Conservation (phyloP, 2,329 filamentous ascomycete genomes). For the Monosporascus sp. region DNA sequence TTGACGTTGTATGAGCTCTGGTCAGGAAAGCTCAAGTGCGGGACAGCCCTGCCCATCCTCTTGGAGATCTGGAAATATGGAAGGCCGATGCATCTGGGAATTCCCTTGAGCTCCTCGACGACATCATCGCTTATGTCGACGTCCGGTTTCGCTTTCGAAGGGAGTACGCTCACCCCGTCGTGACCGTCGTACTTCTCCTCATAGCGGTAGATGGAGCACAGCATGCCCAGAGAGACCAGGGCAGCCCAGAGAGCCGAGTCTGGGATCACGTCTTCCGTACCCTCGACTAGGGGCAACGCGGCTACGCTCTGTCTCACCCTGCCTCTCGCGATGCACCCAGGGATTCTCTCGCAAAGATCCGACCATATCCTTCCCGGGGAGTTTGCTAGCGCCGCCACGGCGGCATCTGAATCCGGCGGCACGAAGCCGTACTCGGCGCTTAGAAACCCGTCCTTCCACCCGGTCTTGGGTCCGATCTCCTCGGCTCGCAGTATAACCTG, state of each 20-base stretch:
- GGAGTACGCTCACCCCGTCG: slow-evolving; percentile 21
- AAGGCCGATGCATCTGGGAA: slow-evolving; percentile 43
- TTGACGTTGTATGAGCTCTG: slow-evolving; percentile 50
- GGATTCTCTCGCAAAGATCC: slow-evolving; percentile 49
- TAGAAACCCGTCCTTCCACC: slow-evolving; percentile 50
- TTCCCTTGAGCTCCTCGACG: slow-evolving; percentile 44
- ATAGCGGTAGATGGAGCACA: slow-evolving; percentile 50
- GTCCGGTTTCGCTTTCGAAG: slow-evolving; percentile 27
- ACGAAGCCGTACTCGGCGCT: slow-evolving; percentile 48
- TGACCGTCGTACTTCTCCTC: slow-evolving; percentile 49
- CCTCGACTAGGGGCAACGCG: slow-evolving; percentile 43
- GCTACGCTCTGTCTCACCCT: slow-evolving; percentile 46
- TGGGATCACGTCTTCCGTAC: slow-evolving; percentile 44
- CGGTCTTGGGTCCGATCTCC: slow-evolving; percentile 44
- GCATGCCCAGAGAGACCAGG: slow-evolving; percentile 45
- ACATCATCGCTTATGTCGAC: slow-evolving; percentile 46
- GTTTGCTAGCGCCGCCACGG: slow-evolving; percentile 39
- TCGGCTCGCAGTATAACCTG: slow-evolving; percentile 50
- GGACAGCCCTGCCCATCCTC: slow-evolving; percentile 46
- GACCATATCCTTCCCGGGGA: slow-evolving; percentile 51
- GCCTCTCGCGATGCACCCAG: slow-evolving; percentile 44
- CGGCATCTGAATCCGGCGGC: slow-evolving; percentile 45
- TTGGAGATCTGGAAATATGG: slow-evolving; percentile 47
- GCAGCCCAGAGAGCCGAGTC: slow-evolving; percentile 50
- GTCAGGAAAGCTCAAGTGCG: slow-evolving; percentile 49